Conservation (phyloP, 1,284 basidiomycete species). For the Trichosporon sp. region DNA sequence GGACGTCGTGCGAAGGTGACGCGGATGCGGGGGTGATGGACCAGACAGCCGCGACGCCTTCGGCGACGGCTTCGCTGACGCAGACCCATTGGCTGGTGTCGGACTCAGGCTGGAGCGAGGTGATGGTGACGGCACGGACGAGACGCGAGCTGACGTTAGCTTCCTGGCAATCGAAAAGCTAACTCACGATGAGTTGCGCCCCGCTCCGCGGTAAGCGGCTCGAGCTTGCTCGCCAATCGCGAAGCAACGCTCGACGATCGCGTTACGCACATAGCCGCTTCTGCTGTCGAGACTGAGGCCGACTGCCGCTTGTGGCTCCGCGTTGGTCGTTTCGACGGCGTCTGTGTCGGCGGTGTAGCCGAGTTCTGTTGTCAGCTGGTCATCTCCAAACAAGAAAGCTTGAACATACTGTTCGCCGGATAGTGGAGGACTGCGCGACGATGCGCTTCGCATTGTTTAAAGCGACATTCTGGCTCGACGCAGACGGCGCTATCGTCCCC, state of each 20-base stretch:
- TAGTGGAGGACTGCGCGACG: background rate
- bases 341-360: background rate
- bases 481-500: background rate
- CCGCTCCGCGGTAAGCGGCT: background rate
- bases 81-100: background rate
- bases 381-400: background rate
- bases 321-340: background rate
- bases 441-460: constrained; percentile 11
- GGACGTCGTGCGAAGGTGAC: background rate
- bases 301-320: constrained; percentile 11
- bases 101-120: background rate
- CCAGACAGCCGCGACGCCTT: background rate
- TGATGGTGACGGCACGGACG: background rate
- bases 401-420: background rate
- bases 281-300: background rate
- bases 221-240: constrained; percentile 10
- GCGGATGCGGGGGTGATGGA: background rate
- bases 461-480: constrained; percentile 8
- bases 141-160: background rate
- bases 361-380: background rate
- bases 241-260: constrained; percentile 4
- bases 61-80: background rate
- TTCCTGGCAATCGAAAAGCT: background rate
- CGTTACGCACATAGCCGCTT: constrained; percentile 5
- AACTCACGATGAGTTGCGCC: constrained; percentile 4